Evolutionary conservation across 108 stramenopile species (phyloP).

Genomic region (Schizochytrium sp.): DNA sequence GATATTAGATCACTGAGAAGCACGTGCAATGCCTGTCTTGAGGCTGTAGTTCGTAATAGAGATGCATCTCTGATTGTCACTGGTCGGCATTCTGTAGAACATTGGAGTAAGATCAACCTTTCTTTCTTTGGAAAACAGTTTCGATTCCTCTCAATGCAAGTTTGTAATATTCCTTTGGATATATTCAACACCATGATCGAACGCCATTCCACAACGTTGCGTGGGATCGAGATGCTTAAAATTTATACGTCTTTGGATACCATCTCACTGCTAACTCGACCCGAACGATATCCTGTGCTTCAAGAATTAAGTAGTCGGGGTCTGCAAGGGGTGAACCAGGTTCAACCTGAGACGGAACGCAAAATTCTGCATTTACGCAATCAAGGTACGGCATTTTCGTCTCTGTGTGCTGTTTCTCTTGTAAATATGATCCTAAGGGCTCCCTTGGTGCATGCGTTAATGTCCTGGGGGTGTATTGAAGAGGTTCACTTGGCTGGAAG

Average conservation of each 20-base stretch:
- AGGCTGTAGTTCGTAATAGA: background rate
- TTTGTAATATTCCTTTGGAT: background rate
- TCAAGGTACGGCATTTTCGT: background rate
- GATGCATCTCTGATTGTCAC: background rate
- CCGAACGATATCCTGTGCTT: background rate
- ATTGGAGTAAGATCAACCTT: background rate
- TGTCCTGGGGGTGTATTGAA: constrained; percentile 3
- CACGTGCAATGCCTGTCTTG: background rate
- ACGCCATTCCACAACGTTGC: background rate
- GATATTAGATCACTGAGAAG: background rate
- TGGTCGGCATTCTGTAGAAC: background rate
- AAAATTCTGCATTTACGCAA: background rate
- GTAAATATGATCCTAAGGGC: background rate
- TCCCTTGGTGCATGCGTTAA: background rate
- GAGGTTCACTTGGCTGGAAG: background rate
- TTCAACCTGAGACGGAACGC: background rate
- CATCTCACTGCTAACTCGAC: background rate
- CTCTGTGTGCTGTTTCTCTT: background rate
- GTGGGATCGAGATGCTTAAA: background rate
- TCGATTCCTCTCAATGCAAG: background rate
- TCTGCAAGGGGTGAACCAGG: background rate
- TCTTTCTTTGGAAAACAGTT: background rate
- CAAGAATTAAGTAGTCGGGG: background rate
- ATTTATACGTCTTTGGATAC: background rate
- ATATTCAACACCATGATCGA: background rate